These are phyloP conservation scores for Dicorynia guianensis DNA, from an alignment of 306 rosid species.

Conservation along the genomic window DNA sequence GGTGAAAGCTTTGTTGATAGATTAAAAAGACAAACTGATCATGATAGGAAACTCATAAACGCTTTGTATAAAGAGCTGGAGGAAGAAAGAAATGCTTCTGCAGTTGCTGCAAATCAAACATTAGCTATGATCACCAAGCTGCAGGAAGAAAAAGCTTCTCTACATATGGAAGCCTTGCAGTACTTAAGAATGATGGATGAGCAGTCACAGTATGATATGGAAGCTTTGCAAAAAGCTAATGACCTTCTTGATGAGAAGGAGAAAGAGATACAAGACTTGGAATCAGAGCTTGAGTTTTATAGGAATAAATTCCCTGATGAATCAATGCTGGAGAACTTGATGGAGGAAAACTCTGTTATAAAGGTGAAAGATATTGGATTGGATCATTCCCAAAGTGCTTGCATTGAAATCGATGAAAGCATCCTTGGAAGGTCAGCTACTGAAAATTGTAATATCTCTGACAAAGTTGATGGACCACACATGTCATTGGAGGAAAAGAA, in stretches of 20 bases:
- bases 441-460: constrained; percentile 42
- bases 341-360: constrained; percentile 53
- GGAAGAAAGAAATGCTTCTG: constrained; percentile 92
- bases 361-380: constrained; percentile 78
- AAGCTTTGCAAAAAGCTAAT: constrained; percentile 67
- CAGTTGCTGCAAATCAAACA: constrained; percentile 77
- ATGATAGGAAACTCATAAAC: constrained; percentile 79
- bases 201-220: constrained; percentile 80
- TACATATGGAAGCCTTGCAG: constrained; percentile 91
- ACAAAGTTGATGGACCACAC: constrained; percentile 42
- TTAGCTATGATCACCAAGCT: constrained; percentile 92
- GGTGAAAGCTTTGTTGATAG: constrained; percentile 64
- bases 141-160: constrained; percentile 86
- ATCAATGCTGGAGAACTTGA: constrained; percentile 45
- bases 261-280: constrained; percentile 75
- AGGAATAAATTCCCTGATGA: constrained; percentile 62
- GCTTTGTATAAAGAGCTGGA: constrained; percentile 84
- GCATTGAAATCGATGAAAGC: constrained; percentile 44
- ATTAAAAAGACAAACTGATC: constrained; percentile 81
- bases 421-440: constrained; percentile 37
- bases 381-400: constrained; percentile 57
- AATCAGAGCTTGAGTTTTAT: constrained; percentile 66
- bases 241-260: constrained; percentile 75
- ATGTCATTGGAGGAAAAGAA: constrained; percentile 38
- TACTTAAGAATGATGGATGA: constrained; percentile 82